phyloP scores from a whole-genome alignment of 495 filamentous ascomycete genomes.

The Aspergillus wentii region DNA sequence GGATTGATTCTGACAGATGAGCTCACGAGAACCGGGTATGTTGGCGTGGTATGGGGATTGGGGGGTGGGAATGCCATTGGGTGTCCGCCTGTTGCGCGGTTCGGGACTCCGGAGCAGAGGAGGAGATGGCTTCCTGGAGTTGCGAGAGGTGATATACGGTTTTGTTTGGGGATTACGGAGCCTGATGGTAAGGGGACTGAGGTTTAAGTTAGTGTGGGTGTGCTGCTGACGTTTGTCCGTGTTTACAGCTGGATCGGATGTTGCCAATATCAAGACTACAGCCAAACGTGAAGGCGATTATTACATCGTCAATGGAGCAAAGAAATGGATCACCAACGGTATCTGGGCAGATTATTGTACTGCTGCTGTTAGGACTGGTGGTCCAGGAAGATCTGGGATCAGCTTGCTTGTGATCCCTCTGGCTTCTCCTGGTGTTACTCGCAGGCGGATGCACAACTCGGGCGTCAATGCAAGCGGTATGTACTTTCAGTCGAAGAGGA shows the following conservation, averaged over 20 bases:
- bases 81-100: conserved; percentile 48
- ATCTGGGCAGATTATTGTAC: conserved; percentile 52
- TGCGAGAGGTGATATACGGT: conserved; percentile 41
- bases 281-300: conserved; percentile 38
- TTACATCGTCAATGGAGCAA: conserved; percentile 51
- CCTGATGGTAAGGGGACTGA: conserved; percentile 46
- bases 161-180: conserved; percentile 54
- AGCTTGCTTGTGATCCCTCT: conserved; percentile 50
- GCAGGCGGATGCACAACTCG: conserved; percentile 77
- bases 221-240: not conserved
- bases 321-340: conserved; percentile 57
- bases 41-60: conserved; percentile 43
- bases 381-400: conserved; percentile 40
- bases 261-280: conserved; percentile 48
- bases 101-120: conserved; percentile 46
- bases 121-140: conserved; percentile 44
- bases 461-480: conserved; percentile 43
- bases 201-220: no score
- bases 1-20: conserved; percentile 44
- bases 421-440: conserved; percentile 41
- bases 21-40: conserved; percentile 36
- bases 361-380: conserved; percentile 50
- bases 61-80: conserved; percentile 50
- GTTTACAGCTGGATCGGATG: conserved; percentile 44
- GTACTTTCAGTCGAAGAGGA: conserved; percentile 30